Conservation (phyloP, 768 basidiomycete species). For the Mrakia hoshinonis region DNA sequence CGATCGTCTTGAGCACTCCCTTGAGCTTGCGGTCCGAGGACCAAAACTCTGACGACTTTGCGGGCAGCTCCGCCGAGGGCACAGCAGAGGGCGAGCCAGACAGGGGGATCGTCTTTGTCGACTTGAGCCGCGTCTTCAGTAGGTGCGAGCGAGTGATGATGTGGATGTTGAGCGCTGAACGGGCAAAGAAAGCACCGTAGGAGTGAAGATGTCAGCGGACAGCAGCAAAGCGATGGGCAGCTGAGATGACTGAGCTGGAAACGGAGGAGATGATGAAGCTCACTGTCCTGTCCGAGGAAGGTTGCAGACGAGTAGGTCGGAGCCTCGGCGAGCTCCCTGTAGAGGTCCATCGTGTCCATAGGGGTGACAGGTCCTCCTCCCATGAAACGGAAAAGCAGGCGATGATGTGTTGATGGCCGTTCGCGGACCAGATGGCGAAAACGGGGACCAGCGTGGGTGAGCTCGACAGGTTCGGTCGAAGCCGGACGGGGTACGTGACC, state of each 20-base stretch:
- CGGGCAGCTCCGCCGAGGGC: slow-evolving; percentile 5
- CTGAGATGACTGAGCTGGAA: background rate
- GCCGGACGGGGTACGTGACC: no score
- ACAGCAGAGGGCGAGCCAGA: background rate
- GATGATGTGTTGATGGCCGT: no score
- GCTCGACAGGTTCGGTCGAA: no score
- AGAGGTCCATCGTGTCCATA: background rate
- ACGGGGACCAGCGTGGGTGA: no score
- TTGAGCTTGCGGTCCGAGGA: background rate
- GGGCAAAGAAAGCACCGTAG: background rate
- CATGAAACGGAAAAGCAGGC: background rate
- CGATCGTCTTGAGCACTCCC: slow-evolving; percentile 11
- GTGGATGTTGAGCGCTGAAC: background rate
- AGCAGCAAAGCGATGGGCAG: background rate
- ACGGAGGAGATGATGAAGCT: background rate
- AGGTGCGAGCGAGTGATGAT: background rate
- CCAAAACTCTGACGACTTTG: background rate
- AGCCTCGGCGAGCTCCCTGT: background rate
- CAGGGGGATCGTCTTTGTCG: background rate
- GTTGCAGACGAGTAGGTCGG: background rate
- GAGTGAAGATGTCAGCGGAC: no score
- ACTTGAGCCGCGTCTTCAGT: background rate
- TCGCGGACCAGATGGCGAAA: no score
- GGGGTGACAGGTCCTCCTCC: background rate
- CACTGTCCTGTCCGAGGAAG: slow-evolving; percentile 1